phyloP scores from a whole-genome alignment of 768 basidiomycete species.

The Pleurotus cornucopiae region DNA sequence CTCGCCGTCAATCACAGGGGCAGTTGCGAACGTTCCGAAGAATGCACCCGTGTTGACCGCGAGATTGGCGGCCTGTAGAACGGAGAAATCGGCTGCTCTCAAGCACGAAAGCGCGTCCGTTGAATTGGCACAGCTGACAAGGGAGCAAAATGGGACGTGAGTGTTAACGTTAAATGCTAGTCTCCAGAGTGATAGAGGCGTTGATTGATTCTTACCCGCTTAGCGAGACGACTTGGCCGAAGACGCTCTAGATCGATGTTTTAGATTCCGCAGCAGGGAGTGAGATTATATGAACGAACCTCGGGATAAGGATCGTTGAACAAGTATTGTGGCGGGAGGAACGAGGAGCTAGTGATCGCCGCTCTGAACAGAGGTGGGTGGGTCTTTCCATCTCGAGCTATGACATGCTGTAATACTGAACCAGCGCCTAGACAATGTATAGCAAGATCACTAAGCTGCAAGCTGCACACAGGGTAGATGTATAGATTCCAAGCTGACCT shows the following conservation, averaged over 20 bases:
- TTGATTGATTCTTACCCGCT: slow-evolving; percentile 12
- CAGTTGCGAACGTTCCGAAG: slow-evolving; percentile 25
- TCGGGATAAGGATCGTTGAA: slow-evolving; percentile 23
- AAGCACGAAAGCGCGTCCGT: slow-evolving; percentile 15
- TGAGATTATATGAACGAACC: background rate
- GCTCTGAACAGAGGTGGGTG: slow-evolving; percentile 22
- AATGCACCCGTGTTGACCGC: slow-evolving; percentile 20
- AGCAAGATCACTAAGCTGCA: background rate
- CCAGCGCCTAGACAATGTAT: slow-evolving; percentile 20
- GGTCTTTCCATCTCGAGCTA: slow-evolving; percentile 27
- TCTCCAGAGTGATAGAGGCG: background rate
- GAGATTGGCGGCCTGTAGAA: slow-evolving; percentile 22
- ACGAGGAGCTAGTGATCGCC: slow-evolving; percentile 25
- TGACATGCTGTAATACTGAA: slow-evolving; percentile 26
- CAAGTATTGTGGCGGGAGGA: slow-evolving; percentile 23
- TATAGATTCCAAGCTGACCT: slow-evolving; percentile 9
- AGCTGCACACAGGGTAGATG: no score
- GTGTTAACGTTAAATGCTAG: background rate
- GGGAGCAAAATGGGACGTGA: background rate
- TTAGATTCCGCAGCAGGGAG: background rate
- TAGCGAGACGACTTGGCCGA: slow-evolving; percentile 17
- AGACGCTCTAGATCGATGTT: slow-evolving; percentile 12
- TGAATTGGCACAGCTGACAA: slow-evolving; percentile 17
- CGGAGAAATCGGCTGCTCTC: slow-evolving; percentile 13
- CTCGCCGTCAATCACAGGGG: slow-evolving; percentile 31